Evolutionary conservation across 768 basidiomycete species (phyloP), one percentile per base, ranked within the genome.

Genomic region (Clathrus columnatus): DNA sequence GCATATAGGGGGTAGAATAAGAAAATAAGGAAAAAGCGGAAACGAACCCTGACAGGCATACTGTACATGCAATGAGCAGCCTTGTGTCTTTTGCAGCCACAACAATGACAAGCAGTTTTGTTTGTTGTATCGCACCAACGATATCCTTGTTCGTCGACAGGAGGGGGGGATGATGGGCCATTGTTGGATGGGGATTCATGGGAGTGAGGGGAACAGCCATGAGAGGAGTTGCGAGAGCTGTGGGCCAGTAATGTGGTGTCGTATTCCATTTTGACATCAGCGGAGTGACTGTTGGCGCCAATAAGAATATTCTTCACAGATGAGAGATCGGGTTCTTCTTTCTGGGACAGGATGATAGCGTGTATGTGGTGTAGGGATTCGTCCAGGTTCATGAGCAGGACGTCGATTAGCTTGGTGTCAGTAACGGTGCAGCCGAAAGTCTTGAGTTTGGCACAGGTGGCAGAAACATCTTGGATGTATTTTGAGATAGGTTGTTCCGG

Each of bases 321-420:
- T 3, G 14, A 18, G 48, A 50, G 6, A 11, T 50, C 10, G 4
- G 48, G 20, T n/a, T 50, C 48, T 6, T 21, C 6, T 11, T 18
- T 27, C 20, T 7, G 48, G 6, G 7, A 7, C 5, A 50, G 18
- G 23, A 50, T 50, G 2, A 18, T 50, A 5, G 48, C 18, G 48
- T 26, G 48, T 11, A 50, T 28, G n/a, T 4, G 7, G 26, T 24
- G 48, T 6, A 23, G 18, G 2, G 48, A 50, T 16, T 5, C 2
- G 48, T 50, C 48, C 27, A 50, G 20, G n/a, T 32, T 27, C 48
- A 50, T 50, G n/a, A 49, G 23, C 2, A 50, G 48, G 5, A 50
- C 48, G 24, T 50, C 48, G 27, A 28, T 28, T 18, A 50, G 28
- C 23, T 50, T 26, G 23, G 18, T 27, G 48, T 50, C 48, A n/a